A percentile compares a stretch with the other conserved stretches of the same genome.
Conservation (phyloP, 1,284 basidiomycete genomes). For the Fistulina hepatica region DNA sequence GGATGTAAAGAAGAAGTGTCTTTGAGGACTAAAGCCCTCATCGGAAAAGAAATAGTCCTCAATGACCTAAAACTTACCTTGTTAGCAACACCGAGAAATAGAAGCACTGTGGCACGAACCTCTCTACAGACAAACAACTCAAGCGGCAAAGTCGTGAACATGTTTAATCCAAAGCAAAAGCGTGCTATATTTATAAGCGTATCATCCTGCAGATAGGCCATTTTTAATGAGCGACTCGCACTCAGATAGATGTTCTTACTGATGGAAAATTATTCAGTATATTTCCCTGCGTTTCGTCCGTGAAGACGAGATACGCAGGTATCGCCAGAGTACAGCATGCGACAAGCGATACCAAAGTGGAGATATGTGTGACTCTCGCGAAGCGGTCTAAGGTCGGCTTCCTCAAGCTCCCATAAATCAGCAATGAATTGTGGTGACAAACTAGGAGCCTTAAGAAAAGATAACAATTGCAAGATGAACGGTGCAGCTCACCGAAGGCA, state of each 20-base stretch:
- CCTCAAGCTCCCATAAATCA: conserved; percentile 89
- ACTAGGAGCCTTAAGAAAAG: conserved; percentile 33
- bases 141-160: conserved; percentile 93
- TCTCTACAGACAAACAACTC: conserved; percentile 94
- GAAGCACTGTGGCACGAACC: conserved; percentile 29
- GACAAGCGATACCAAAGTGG: conserved; percentile 72
- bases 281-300: conserved; percentile 89
- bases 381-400: conserved; percentile 95
- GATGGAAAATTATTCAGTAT: conserved; percentile 86
- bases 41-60: conserved; percentile 90
- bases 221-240: neutral
- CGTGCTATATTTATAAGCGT: conserved; percentile 87
- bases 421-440: conserved; percentile 86
- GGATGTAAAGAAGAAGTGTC: conserved; percentile 89
- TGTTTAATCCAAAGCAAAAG: conserved; percentile 94
- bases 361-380: conserved; percentile 86
- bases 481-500: conserved; percentile 51
- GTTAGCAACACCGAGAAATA: conserved; percentile 4
- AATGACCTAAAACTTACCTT: conserved; percentile 54
- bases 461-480: conserved; percentile 1
- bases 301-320: conserved; percentile 91
- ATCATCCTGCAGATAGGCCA: conserved; percentile 42
- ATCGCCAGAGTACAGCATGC: conserved; percentile 79
- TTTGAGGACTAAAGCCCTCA: conserved; percentile 65
- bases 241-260: conserved; percentile 28